A percentile compares a stretch with the other conserved stretches of the same genome.
Conservation (phyloP, 2,329 filamentous ascomycete genomes). For the Grosmannia penicillata region DNA sequence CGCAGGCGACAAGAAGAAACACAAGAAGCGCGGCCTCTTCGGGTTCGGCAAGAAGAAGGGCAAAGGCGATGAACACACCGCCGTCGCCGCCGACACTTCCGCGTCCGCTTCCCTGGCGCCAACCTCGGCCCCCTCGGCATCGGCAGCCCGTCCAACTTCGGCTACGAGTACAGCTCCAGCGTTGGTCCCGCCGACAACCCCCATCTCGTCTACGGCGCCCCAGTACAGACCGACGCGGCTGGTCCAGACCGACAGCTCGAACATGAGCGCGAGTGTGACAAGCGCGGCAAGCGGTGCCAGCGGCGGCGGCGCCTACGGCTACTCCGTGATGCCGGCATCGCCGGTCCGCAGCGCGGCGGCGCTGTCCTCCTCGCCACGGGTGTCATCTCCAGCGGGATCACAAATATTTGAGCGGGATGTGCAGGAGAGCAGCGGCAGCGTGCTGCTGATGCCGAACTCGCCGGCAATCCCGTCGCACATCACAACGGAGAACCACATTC, state of each 20-base stretch:
- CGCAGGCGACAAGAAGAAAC: slow-evolving; percentile 19
- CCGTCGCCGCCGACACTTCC: background rate
- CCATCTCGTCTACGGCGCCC: slow-evolving; percentile 10
- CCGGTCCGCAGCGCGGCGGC: slow-evolving; percentile 36
- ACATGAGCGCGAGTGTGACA: slow-evolving; percentile 26
- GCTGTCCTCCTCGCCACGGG: slow-evolving; percentile 55
- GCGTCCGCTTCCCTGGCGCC: slow-evolving; percentile 12
- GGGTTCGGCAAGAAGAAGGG: slow-evolving; percentile 25
- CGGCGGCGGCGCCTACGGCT: slow-evolving; percentile 13
- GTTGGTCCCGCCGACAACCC: background rate
- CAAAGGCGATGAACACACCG: slow-evolving; percentile 15
- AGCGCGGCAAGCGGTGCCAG: slow-evolving; percentile 10
- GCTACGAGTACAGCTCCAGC: slow-evolving; percentile 15
- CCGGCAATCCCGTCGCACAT: slow-evolving; percentile 89
- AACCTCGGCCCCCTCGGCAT: slow-evolving; percentile 3
- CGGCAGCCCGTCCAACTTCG: too few relatives aligned
- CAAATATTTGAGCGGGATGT: slow-evolving; percentile 93
- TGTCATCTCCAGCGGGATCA: slow-evolving; percentile 63
- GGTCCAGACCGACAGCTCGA: slow-evolving; percentile 19
- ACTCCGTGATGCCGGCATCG: slow-evolving; percentile 40
- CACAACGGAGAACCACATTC: slow-evolving; percentile 86
- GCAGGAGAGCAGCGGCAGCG: slow-evolving; percentile 43
- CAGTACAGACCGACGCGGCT: slow-evolving; percentile 19
- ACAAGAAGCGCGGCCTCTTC: slow-evolving; percentile 18
- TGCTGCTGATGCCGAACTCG: slow-evolving; percentile 51